Base-by-base conservation (phyloP, 2,329 filamentous ascomycete genomes). In the Coniochaeta pulveracea region DNA sequence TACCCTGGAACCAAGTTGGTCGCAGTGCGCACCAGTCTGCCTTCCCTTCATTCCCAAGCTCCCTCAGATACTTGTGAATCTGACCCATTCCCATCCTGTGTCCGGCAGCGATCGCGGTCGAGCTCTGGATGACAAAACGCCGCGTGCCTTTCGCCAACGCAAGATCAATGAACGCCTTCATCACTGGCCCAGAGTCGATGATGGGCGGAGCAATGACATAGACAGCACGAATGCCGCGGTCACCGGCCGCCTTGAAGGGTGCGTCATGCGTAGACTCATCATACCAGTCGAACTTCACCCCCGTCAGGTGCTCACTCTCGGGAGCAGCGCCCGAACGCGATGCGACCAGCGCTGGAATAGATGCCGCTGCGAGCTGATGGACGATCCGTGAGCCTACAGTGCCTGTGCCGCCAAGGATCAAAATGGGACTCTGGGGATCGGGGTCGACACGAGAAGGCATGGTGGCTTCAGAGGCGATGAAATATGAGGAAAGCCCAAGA, bases 1-100 rank as follows among this genome's bases (percentile, higher is more conserved):
- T 47, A 61, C 60, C 50, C 49, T 63, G 62, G 36, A 69, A 69
- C 61, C 63, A 70, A 11, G 56, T 61, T 4, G 64, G 60, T 36
- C 61, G 44, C 40, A 69, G 37, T 6, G 63, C 54, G 5, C 53
- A 52, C 51, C 57, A 68, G 33, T 60, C 58, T 1, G 61, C 42
- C 11, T 53, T 48, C 1, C 51, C 55, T 15, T 36, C 28, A 11
- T 47, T 42, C 10, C 54, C 56, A 2, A 60, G 49, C 43, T 56
- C 47, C 7, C 48, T 39, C 16, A 67, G 41, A 35, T 61, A 60
- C 19, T 48, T 43, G 34, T 59, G 56, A 15, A 63, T 51, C 27
- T 49, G 38, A 1, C 56, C 57, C 47, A 55, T 51, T 4, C 46
- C 43, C 4, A 48, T 46, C 3, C 55, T 17, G 16, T 22, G 56